Evolutionary conservation across 805 yeast genomes (phyloP).

Genomic region (Ogataea populi-albae): DNA sequence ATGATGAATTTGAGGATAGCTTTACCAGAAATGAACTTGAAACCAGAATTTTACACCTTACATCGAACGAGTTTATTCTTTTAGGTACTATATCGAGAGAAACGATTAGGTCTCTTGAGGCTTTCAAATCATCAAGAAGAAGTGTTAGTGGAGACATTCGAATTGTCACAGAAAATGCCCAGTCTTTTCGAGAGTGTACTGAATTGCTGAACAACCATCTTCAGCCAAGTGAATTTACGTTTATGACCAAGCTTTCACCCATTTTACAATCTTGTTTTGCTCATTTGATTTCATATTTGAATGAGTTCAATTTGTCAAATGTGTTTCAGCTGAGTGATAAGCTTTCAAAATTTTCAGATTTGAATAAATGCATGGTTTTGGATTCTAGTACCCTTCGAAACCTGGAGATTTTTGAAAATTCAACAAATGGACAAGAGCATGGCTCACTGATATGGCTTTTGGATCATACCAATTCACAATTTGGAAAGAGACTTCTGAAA

Average conservation of each 20-base stretch:
- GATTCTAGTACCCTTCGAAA: slow-evolving; percentile 66
- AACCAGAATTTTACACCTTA: slow-evolving; percentile 68
- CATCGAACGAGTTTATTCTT: slow-evolving; percentile 71
- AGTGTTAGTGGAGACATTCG: slow-evolving; percentile 9
- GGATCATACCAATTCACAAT: slow-evolving; percentile 75
- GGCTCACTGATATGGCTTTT: slow-evolving; percentile 81
- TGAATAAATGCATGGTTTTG: slow-evolving; percentile 50
- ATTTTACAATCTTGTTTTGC: slow-evolving; percentile 32
- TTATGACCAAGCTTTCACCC: slow-evolving; percentile 16
- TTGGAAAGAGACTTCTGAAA: slow-evolving; percentile 65
- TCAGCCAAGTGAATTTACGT: slow-evolving; percentile 10
- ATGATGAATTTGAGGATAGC: slow-evolving; percentile 68
- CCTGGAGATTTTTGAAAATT: slow-evolving; percentile 71
- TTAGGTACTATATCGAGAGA: slow-evolving; percentile 39
- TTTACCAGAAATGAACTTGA: slow-evolving; percentile 59
- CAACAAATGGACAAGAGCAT: slow-evolving; percentile 48
- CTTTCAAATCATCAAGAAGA: slow-evolving; percentile 12
- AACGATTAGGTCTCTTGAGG: slow-evolving; percentile 27
- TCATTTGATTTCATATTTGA: slow-evolving; percentile 51
- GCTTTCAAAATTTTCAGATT: slow-evolving; percentile 47
- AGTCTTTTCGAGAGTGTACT: slow-evolving; percentile 11
- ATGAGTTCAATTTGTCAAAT: slow-evolving; percentile 58
- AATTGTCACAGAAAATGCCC: slow-evolving; percentile 3
- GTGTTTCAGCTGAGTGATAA: slow-evolving; percentile 53
- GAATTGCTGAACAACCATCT: slow-evolving; percentile 9